A percentile compares a stretch with the other conserved stretches of the same genome.
Conservation (phyloP, 768 basidiomycete genomes). For the Vararia minispora region DNA sequence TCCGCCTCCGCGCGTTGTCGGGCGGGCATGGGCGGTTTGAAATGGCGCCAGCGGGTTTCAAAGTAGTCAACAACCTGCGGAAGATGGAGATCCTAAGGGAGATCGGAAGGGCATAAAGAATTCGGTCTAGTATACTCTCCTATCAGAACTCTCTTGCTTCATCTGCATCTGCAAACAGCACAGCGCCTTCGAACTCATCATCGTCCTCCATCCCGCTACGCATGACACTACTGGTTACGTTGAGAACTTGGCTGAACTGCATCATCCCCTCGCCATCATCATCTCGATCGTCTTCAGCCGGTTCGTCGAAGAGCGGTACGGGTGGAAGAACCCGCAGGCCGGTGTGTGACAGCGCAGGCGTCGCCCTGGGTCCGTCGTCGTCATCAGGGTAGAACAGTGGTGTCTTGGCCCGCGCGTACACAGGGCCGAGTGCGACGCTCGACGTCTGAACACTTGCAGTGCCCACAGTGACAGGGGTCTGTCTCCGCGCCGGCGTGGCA, state of each 20-base stretch:
- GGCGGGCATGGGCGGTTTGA: conserved; percentile 79
- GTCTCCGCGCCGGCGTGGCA: conserved; percentile 21
- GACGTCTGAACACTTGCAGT: conserved; percentile 20
- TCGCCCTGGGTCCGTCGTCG: conserved; percentile 30
- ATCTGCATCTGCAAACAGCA: conserved; percentile 77
- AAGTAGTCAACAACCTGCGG: conserved; percentile 46
- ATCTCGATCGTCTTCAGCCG: conserved; percentile 20
- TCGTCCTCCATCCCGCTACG: conserved; percentile 60
- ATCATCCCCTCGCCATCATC: conserved; percentile 48
- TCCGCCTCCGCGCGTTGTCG: conserved; percentile 64
- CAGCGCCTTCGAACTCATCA: conserved; percentile 62
- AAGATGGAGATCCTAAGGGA: conserved; percentile 66
- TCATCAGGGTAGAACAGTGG: conserved; percentile 71
- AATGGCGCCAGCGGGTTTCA: conserved; percentile 71
- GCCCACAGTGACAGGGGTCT: conserved; percentile 22
- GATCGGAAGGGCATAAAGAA: conserved; percentile 55
- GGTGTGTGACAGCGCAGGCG: conserved; percentile 27
- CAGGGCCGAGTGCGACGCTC: conserved; percentile 23
- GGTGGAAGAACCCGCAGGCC: conserved; percentile 23
- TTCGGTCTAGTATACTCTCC: conserved; percentile 5
- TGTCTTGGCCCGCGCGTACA: conserved; percentile 30
- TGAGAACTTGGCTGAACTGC: conserved; percentile 64
- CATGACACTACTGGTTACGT: conserved; percentile 41
- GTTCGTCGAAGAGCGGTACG: conserved; percentile 33
- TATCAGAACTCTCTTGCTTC: conserved; percentile 48